These are phyloP conservation scores for Xylaria multiplex DNA, from an alignment of 2,329 filamentous ascomycete species.

Conservation along the genomic window DNA sequence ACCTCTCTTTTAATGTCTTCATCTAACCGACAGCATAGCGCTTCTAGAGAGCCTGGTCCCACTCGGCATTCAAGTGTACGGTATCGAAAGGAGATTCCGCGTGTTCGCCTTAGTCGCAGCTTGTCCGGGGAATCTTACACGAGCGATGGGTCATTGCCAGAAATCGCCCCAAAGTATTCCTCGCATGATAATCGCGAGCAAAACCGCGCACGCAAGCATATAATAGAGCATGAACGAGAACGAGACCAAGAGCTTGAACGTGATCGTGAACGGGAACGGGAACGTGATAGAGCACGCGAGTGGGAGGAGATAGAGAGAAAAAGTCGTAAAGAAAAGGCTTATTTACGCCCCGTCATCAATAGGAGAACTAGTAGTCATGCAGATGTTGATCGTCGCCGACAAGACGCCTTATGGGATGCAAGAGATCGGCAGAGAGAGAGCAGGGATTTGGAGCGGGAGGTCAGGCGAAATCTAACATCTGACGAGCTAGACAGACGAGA, in stretches of 20 bases:
- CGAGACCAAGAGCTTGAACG: constrained; percentile 42
- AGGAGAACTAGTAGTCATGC: constrained; percentile 48
- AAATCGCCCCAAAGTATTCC: constrained; percentile 40
- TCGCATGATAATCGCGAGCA: constrained; percentile 44
- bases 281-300: constrained; percentile 39
- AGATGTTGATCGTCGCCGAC: constrained; percentile 44
- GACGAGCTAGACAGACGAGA: constrained; percentile 47
- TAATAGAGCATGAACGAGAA: constrained; percentile 40
- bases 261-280: constrained; percentile 42
- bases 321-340: constrained; percentile 41
- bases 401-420: constrained; percentile 43
- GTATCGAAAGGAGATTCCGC: constrained; percentile 40
- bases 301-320: constrained; percentile 44
- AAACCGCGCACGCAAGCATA: constrained; percentile 41
- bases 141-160: constrained; percentile 46
- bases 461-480: constrained; percentile 47
- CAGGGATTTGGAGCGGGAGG: constrained; percentile 48
- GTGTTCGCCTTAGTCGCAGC: constrained; percentile 43
- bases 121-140: constrained; percentile 45
- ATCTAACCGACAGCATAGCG: constrained; percentile 46
- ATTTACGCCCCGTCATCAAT: constrained; percentile 43
- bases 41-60: constrained; percentile 44
- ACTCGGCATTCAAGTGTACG: constrained; percentile 36
- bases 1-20: constrained; percentile 43
- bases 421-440: constrained; percentile 42